phyloP scores from a whole-genome alignment of 2,329 filamentous ascomycete genomes.

The Cladophialophora bantiana region DNA sequence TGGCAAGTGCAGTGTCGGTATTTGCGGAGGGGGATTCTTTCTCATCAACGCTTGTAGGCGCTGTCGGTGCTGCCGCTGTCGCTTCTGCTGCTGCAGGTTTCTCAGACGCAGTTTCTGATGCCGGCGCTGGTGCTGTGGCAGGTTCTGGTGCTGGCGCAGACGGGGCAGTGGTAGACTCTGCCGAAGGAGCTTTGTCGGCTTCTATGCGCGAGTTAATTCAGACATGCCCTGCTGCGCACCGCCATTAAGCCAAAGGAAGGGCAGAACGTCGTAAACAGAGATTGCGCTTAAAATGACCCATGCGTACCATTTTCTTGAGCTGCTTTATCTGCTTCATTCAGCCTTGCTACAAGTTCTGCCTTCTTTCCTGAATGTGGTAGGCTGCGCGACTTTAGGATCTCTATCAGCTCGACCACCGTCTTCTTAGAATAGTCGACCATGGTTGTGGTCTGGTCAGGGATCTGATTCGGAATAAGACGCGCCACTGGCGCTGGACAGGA shows the following conservation, averaged over 20 bases:
- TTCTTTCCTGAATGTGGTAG: constrained; percentile 59
- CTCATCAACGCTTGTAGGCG: constrained; percentile 15
- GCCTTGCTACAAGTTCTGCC: constrained; percentile 56
- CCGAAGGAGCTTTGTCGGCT: constrained; percentile 37
- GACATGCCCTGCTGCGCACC: background rate
- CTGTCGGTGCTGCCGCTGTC: constrained; percentile 21
- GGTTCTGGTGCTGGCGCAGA: constrained; percentile 41
- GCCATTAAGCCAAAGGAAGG: background rate
- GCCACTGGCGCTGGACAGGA: constrained; percentile 28
- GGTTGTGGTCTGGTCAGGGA: background rate
- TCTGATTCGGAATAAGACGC: constrained; percentile 11
- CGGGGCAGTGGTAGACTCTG: constrained; percentile 43
- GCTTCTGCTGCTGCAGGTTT: constrained; percentile 42
- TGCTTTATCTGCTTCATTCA: constrained; percentile 52
- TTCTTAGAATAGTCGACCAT: constrained; percentile 57
- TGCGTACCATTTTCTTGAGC: constrained; percentile 35
- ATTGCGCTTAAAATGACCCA: background rate
- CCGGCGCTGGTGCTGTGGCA: constrained; percentile 29
- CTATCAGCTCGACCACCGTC: constrained; percentile 58
- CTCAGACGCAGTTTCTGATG: constrained; percentile 27
- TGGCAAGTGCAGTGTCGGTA: constrained; percentile 32
- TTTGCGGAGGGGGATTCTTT: constrained; percentile 28
- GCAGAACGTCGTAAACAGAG: background rate
- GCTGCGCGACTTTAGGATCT: constrained; percentile 58
- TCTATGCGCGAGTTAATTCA: constrained; percentile 13